Conservation (phyloP, 1,284 basidiomycete species). For the Cronartium ribicola region DNA sequence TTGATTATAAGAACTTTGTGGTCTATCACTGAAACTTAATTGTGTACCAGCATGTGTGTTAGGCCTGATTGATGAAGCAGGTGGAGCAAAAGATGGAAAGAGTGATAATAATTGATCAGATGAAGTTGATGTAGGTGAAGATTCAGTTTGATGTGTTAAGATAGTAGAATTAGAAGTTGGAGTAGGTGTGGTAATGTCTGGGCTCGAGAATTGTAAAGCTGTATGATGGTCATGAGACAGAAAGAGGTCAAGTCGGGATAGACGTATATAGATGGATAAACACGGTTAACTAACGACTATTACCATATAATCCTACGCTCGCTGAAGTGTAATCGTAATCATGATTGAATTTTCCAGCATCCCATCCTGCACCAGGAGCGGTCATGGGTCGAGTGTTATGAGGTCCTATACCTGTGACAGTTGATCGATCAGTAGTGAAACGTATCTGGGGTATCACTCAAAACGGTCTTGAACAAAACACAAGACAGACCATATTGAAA, state of each 20-base stretch:
- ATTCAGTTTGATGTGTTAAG: neutral
- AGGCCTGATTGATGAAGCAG: constrained; percentile 12
- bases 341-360: constrained; percentile 15
- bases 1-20: neutral
- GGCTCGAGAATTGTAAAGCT: neutral
- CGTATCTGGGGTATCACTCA: too few relatives aligned
- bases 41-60: constrained; percentile 25
- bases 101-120: neutral
- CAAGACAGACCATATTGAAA: neutral
- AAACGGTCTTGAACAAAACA: neutral
- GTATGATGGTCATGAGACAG: neutral
- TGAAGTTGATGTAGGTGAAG: neutral
- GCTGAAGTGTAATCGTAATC: constrained; percentile 25
- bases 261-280: neutral
- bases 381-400: constrained; percentile 38
- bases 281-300: neutral
- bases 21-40: neutral
- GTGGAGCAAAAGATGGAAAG: neutral
- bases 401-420: constrained; percentile 10
- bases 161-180: neutral
- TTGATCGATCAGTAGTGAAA: too few relatives aligned
- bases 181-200: neutral
- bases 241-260: neutral
- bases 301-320: constrained; percentile 13
- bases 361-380: constrained; percentile 31